Conservation (phyloP, 768 basidiomycete genomes). For the Cystofilobasidium capitatum region DNA sequence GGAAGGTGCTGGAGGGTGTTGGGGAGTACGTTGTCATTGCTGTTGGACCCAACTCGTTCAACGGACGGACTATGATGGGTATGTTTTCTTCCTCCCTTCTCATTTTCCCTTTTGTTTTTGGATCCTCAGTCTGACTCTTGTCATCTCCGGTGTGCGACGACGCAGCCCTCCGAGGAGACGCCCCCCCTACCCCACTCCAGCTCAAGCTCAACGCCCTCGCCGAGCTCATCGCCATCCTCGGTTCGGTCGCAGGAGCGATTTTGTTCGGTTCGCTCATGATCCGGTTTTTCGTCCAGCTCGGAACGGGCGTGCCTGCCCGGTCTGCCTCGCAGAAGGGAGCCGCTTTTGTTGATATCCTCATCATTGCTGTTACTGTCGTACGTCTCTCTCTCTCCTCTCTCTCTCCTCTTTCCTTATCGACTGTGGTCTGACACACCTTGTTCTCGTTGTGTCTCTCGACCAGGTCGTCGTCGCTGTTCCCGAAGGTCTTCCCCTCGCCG, state of each 20-base stretch:
- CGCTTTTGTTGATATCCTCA: constrained; percentile 27
- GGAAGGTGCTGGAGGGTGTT: constrained; percentile 88
- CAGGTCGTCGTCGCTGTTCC: constrained; percentile 79
- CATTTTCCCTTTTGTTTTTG: not conserved
- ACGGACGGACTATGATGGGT: constrained; percentile 98
- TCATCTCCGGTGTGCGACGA: too few relatives aligned
- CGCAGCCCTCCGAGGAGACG: constrained; percentile 73
- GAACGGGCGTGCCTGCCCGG: constrained; percentile 22
- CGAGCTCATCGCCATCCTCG: constrained; percentile 86
- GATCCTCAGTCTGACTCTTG: not conserved
- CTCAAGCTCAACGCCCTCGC: constrained; percentile 88
- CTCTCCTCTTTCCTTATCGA: not conserved
- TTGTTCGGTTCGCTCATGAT: constrained; percentile 83
- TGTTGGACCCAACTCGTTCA: constrained; percentile 85
- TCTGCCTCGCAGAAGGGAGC: constrained; percentile 21
- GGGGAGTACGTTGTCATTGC: constrained; percentile 86
- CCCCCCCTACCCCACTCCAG: constrained; percentile 86
- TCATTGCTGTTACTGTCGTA: constrained; percentile 26
- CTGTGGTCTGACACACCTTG: not conserved
- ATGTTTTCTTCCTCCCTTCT: constrained; percentile 32
- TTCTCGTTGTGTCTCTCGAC: constrained; percentile 80
- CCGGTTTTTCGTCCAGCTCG: constrained; percentile 84
- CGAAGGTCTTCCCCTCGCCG: constrained; percentile 89
- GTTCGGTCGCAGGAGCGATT: constrained; percentile 65
- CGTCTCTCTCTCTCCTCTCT: not conserved